A percentile compares a stretch with the other conserved stretches of the same genome.
phyloP scores from a whole-genome alignment of 805 yeast genomes.

The Zygotorulaspora danielsina region DNA sequence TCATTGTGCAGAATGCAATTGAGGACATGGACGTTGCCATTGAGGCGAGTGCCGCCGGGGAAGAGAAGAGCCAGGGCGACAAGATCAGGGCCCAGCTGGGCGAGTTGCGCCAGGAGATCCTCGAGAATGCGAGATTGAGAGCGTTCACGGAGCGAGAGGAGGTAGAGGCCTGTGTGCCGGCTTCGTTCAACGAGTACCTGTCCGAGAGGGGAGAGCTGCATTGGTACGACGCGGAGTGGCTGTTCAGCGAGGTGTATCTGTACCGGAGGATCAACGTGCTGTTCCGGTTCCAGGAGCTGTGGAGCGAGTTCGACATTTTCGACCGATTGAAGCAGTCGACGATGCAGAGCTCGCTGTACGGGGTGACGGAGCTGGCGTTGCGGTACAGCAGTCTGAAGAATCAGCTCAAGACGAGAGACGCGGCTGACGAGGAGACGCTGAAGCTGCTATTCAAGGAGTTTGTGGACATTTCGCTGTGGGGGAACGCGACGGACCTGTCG shows the following conservation, averaged over 20 bases:
- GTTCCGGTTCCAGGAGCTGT: constrained; percentile 39
- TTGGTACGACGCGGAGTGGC: constrained; percentile 91
- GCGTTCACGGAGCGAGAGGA: constrained; percentile 43
- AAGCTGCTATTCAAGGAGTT: constrained; percentile 72
- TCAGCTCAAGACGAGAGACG: constrained; percentile 22
- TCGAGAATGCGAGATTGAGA: constrained; percentile 40
- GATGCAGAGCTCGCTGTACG: constrained; percentile 66
- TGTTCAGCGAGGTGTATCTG: constrained; percentile 77
- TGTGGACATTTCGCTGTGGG: constrained; percentile 90
- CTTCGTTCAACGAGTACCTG: constrained; percentile 56
- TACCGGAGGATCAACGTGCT: constrained; percentile 59
- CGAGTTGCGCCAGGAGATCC: constrained; percentile 43
- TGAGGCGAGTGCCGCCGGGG: constrained; percentile 27
- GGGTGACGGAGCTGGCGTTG: constrained; percentile 76
- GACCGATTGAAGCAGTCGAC: constrained; percentile 64
- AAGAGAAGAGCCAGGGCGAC: constrained; percentile 43
- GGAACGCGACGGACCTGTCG: constrained; percentile 94
- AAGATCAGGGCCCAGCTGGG: constrained; percentile 42
- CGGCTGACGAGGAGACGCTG: constrained; percentile 41
- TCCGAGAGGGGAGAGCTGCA: constrained; percentile 36
- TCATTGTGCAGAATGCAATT: constrained; percentile 63
- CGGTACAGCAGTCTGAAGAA: constrained; percentile 47
- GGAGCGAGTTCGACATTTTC: constrained; percentile 66
- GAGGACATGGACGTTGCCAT: constrained; percentile 51
- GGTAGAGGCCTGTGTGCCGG: constrained; percentile 41